Base-by-base conservation (phyloP, 208 protist genomes). In the Leishmania major region DNA sequence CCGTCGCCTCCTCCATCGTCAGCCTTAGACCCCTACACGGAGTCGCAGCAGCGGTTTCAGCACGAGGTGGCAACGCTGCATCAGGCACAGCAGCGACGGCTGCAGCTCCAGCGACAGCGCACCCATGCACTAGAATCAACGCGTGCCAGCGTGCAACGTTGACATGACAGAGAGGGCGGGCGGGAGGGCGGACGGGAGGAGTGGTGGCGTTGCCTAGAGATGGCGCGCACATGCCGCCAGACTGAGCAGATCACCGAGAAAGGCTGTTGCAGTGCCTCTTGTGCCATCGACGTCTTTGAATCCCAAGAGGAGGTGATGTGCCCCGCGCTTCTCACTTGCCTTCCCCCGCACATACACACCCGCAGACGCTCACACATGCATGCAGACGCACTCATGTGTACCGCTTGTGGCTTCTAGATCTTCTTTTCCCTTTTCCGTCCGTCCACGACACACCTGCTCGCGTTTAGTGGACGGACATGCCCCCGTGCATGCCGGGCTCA, bases 31-130 rank as follows among this genome's bases (percentile, higher is more conserved):
- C 70, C 47, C 0, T 75, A 75, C n/a, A 28, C 6, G 28, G 28
- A 31, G 70, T 75, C 70, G 28, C 8, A 15, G 28, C 70, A 75
- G 15, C 22, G 28, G 28, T 75, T 75, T 28, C 70, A 37, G 11
- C 70, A 37, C 1, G 70, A 75, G 70, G 17, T 37, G 28, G 28
- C 70, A 40, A 3, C 70, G 40, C 45, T 55, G 45, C 45, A 55
- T 31, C 70, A 75, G 45, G 70, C 70, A 6, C 70, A 75, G n/a
- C 70, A 37, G 70, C 70, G 47, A 55, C 70, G 70, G 0, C 70
- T 47, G 28, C 70, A 28, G 28, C 45, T 31, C 25, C 66, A 45
- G 13, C 13, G 37, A 47, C 66, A 71, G 37, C 37, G 37, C 19
- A 11, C 66, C 37, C 11, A 22, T 37, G 10, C 17, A 2, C 37